Evolutionary conservation across 495 filamentous ascomycete genomes (phyloP), one percentile per base, ranked within the genome.

Genomic region (Penicillium malachiteum): DNA sequence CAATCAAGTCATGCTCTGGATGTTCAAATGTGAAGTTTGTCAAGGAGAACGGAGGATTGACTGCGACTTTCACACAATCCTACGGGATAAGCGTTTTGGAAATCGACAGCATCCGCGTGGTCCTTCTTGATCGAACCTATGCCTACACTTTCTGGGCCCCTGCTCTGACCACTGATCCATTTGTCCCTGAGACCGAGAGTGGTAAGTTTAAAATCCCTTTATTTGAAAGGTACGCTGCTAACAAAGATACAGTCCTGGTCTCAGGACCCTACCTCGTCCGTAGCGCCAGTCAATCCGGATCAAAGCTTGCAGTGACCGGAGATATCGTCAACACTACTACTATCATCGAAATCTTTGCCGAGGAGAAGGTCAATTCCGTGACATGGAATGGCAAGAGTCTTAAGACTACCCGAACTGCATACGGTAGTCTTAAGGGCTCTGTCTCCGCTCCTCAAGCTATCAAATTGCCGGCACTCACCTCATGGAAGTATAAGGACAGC

Each of bases 401-500:
- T 2, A 56, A 62, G 11, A 71, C 70, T 51, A 64, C 59, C 14
- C 63, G 70, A 55, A 69, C 78, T 55, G 34, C 64, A 13, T 68
- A 74, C 54, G 80, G 84, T 50, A 76, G 80, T 57, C 71, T 81
- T 50, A 70, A 78, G 8, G 76, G 76, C 4, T 77, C 58, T 1
- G 57, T 86, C 8, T 59, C 67, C 14, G 82, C 77, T 58, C 66
- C 65, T 0, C 52, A 69, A 1, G 56, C 72, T 4, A 48, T 87
- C 39, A 65, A 54, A 5, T 41, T 90, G 7, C 86, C 87, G 0
- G 48, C 75, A 12, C 72, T 91, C 9, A 67, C 66, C 16, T 63
- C 75, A 0, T 92, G 89, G 88, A 86, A 82, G 59, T 79, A 78
- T 40, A 68, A 85, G 39, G 82, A 92, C 72, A 81, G 81, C 48